phyloP scores from a whole-genome alignment of 1,284 basidiomycete genomes.

The Boletus mariae region DNA sequence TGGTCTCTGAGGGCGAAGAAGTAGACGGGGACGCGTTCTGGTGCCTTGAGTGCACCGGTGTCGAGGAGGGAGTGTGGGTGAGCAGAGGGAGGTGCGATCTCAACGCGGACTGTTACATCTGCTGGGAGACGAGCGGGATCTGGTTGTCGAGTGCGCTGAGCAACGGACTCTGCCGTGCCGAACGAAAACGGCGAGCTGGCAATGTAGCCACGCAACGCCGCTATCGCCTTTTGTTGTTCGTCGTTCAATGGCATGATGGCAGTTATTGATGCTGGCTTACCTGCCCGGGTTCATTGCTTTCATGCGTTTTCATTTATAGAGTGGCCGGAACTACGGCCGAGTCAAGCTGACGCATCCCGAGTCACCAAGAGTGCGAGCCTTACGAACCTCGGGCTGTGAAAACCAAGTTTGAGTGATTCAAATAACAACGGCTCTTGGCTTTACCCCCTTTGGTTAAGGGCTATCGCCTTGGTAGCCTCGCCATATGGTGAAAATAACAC shows the following conservation, averaged over 20 bases:
- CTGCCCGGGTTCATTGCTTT: no score
- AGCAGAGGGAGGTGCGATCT: slow-evolving; percentile 19
- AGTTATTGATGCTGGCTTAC: not conserved
- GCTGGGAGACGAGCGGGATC: slow-evolving; percentile 7
- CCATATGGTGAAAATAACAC: no score
- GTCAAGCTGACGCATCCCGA: no score
- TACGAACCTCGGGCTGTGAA: no score
- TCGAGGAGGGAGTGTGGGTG: slow-evolving; percentile 10
- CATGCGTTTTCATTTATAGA: not conserved
- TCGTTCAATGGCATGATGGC: slow-evolving; percentile 12
- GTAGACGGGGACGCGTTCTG: slow-evolving; percentile 22
- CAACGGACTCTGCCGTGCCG: slow-evolving; percentile 12
- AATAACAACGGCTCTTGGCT: no score
- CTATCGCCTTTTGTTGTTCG: slow-evolving; percentile 5
- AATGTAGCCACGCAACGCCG: not conserved
- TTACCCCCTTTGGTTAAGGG: no score
- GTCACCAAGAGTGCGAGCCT: no score
- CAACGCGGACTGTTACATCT: slow-evolving; percentile 13
- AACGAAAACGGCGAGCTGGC: not conserved
- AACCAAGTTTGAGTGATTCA: no score
- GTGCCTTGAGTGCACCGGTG: slow-evolving; percentile 6
- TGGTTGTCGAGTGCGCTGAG: slow-evolving; percentile 13
- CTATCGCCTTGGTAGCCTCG: no score
- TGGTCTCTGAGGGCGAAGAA: slow-evolving; percentile 9
- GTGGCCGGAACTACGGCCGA: no score